These are phyloP conservation scores for Penicillium verrucosum DNA, from an alignment of 2,329 filamentous ascomycete species.

Conservation along the genomic window DNA sequence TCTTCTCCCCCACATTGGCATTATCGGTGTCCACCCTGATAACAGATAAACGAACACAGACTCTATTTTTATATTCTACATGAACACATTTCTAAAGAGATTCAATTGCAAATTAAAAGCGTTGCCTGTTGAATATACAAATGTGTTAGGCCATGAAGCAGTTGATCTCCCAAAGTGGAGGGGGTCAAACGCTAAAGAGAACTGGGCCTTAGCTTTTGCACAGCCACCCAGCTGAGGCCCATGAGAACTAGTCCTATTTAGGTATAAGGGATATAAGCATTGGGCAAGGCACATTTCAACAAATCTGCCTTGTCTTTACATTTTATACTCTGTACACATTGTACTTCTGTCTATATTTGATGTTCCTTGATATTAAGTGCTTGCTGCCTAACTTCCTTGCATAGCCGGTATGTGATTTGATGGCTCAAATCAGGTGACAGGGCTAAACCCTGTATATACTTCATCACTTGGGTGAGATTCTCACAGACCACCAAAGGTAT, in stretches of 20 bases:
- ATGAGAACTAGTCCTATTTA: conserved; percentile 14
- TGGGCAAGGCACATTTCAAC: conserved; percentile 18
- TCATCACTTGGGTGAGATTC: not conserved
- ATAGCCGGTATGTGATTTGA: not conserved
- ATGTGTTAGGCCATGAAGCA: not conserved
- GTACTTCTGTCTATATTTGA: not conserved
- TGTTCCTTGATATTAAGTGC: no score
- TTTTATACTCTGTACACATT: not conserved
- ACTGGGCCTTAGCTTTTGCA: conserved; percentile 20
- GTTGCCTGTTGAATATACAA: not conserved
- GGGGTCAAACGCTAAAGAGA: not conserved
- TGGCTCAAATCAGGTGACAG: not conserved
- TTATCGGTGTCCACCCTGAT: conserved; percentile 17
- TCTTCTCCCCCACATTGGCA: conserved; percentile 15
- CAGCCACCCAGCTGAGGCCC: conserved; percentile 31
- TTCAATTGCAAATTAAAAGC: conserved; percentile 1
- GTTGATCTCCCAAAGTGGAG: conserved; percentile 7
- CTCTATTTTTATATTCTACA: conserved; percentile 7
- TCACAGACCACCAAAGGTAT: conserved; percentile 54
- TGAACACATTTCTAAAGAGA: not conserved
- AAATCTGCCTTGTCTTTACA: conserved; percentile 12
- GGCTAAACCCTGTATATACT: not conserved
- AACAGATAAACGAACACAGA: conserved; percentile 13
- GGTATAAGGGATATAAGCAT: conserved; percentile 11
- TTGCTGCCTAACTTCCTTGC: not conserved